Conservation (phyloP, 2,329 filamentous ascomycete species). For the Trichoderma atrobrunneum region DNA sequence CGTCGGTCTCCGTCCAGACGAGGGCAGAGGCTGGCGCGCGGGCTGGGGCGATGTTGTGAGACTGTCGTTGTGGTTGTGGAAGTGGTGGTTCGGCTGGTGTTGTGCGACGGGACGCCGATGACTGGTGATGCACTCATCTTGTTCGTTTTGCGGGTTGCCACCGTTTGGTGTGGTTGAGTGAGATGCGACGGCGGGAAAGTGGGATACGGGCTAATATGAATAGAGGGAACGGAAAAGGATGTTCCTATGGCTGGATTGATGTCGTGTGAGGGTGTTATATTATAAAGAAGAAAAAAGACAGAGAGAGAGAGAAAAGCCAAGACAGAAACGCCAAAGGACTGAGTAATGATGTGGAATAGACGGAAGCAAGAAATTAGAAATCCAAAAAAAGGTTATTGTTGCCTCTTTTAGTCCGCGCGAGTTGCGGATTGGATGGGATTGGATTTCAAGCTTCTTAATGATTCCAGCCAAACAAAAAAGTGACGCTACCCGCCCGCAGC, state of each 20-base stretch:
- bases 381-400: neutral
- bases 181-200: neutral
- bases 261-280: neutral
- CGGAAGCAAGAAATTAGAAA: neutral
- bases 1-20: neutral
- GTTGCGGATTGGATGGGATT: neutral
- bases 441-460: neutral
- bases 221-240: neutral
- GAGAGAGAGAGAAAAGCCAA: neutral
- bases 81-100: neutral
- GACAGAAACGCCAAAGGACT: neutral
- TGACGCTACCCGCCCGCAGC: neutral
- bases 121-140: conserved; percentile 1
- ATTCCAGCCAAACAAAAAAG: neutral
- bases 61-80: neutral
- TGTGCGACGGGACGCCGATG: neutral
- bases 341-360: neutral
- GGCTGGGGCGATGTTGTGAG: neutral
- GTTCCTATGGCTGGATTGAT: neutral
- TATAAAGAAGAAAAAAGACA: too few relatives aligned
- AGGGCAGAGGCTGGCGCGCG: conserved; percentile 6
- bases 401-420: neutral
- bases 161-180: neutral
- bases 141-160: neutral
- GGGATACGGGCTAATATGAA: neutral